phyloP scores from a whole-genome alignment of 2,329 filamentous ascomycete genomes.

The Verruconis gallopava region DNA sequence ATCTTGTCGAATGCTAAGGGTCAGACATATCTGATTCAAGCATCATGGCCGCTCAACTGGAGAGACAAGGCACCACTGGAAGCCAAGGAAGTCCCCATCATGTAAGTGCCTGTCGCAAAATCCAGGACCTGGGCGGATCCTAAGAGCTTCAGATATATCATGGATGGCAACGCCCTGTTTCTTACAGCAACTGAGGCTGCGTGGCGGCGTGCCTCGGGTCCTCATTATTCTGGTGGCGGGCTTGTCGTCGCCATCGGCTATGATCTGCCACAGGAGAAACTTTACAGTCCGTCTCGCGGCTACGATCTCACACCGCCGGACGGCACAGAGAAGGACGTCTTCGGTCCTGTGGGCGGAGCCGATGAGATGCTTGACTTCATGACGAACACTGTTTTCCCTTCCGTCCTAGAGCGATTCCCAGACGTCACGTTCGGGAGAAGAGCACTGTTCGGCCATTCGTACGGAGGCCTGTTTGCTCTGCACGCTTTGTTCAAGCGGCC shows the following conservation, averaged over 20 bases:
- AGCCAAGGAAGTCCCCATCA: not conserved
- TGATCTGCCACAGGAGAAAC: not conserved
- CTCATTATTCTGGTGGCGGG: not conserved
- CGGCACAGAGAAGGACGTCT: not conserved
- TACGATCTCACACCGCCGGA: constrained; percentile 4
- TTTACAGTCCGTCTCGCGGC: constrained; percentile 2
- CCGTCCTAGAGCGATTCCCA: constrained; percentile 16
- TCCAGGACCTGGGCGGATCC: not conserved
- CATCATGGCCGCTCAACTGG: constrained; percentile 4
- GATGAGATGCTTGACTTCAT: constrained; percentile 3
- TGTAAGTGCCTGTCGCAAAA: not conserved
- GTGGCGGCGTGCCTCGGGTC: constrained; percentile 1
- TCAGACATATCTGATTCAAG: too few species aligned
- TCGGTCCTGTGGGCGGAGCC: constrained; percentile 1
- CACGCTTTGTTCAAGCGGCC: constrained; percentile 31
- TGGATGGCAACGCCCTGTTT: constrained; percentile 5
- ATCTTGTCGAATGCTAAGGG: too few species aligned
- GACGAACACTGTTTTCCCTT: not conserved
- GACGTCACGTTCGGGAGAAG: constrained; percentile 24
- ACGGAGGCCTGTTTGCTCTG: constrained; percentile 36
- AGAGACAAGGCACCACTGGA: not conserved
- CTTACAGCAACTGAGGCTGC: constrained; percentile 1
- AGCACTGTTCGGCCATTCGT: constrained; percentile 38
- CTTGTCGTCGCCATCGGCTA: constrained; percentile 3
- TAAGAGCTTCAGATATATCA: not conserved